A percentile compares a stretch with the other conserved stretches of the same genome.
Evolutionary conservation across 2,329 filamentous ascomycete species (phyloP).

Genomic region (Calonectria pseudoturangicola): DNA sequence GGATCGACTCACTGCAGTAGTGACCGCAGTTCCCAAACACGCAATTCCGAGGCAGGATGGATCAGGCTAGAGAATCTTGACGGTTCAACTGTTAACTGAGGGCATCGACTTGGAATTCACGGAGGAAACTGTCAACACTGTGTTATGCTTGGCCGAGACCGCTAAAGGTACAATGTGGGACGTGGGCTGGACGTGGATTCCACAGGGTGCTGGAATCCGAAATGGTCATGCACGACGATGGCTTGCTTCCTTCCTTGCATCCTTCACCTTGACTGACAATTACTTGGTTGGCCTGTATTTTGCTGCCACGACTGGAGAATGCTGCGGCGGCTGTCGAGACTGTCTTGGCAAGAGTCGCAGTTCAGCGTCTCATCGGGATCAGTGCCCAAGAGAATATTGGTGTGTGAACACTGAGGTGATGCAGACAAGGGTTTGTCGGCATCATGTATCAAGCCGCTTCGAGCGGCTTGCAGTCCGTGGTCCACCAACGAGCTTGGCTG

Average conservation of each 20-base stretch:
- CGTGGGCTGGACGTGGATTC: constrained; percentile 48
- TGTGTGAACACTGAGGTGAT: constrained; percentile 50
- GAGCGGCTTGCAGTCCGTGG: constrained; percentile 50
- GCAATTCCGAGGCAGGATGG: background rate
- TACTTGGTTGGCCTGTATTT: constrained; percentile 21
- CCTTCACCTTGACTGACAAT: constrained; percentile 13
- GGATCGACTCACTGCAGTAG: constrained; percentile 9
- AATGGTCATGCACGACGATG: constrained; percentile 32
- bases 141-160: constrained; percentile 3
- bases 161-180: constrained; percentile 41
- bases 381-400: constrained; percentile 35
- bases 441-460: constrained; percentile 47
- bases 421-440: constrained; percentile 50
- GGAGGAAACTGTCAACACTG: background rate
- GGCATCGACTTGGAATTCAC: background rate
- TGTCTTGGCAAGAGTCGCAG: constrained; percentile 15
- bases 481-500: constrained; percentile 45
- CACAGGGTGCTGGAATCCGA: constrained; percentile 41
- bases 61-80: background rate
- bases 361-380: constrained; percentile 25
- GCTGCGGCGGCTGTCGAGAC: constrained; percentile 16
- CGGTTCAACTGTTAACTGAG: background rate
- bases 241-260: constrained; percentile 31
- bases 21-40: background rate
- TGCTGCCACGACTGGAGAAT: background rate